Base-by-base conservation (phyloP, 108 stramenopile species). In the Cylindrotheca closterium region DNA sequence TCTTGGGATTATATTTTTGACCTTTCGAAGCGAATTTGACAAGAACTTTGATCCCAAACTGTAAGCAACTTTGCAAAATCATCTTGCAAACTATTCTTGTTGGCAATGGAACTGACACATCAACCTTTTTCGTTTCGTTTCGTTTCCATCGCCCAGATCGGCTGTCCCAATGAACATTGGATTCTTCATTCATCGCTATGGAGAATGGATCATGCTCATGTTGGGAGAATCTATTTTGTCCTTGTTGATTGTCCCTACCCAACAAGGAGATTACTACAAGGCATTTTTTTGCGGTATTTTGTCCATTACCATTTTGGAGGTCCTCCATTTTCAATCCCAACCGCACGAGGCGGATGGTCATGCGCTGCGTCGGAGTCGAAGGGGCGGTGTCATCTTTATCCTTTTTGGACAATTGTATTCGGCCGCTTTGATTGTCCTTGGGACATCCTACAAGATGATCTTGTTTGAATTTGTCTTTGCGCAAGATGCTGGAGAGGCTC, bases 201-300 rank as follows among this genome's bases (percentile, higher is more conserved):
- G 89, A 53, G 89, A 90, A 62, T 87, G 80, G 83, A 79, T 56
- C 28, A 81, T 90, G 84, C 62, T 90, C 18, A 80, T 90, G 80
- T 65, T 90, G 19, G 89, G 89, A 1, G 89, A 90, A 55, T 65
- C 67, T 33, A 58, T 90, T 17, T 45, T 90, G 51, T 68, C 66
- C 22, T 58, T 90, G 24, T 57, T 90, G 2, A 81, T 90, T 51
- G 89, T 90, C 2, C 52, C 50, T 5, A 55, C 32, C 5, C 53
- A 77, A 17, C 45, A 34, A 24, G 0, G 28, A 1, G 60, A 55
- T 0, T 81, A 81, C 52, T 79, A 79, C 65, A n/a, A 53, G 4
- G 67, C 76, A 0, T 81, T 85, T 47, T 85, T 70, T 33, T 45
- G 51, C 3, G 84, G 78, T 2, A 63, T 85, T 4, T 0, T 81